Conservation (phyloP, 495 filamentous ascomycete species). For the Podospora pseudopauciseta region DNA sequence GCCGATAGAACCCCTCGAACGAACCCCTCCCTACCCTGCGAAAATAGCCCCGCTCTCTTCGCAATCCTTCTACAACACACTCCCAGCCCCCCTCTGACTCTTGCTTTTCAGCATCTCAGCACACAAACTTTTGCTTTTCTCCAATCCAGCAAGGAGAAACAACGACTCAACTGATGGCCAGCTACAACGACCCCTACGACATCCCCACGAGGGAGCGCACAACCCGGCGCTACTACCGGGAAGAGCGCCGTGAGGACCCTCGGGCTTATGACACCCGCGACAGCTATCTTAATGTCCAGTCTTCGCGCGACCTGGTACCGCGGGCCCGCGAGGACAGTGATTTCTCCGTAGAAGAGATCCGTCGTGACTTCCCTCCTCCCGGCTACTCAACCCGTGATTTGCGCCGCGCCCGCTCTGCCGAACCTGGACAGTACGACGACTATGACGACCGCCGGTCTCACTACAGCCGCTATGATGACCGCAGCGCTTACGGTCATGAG, state of each 20-base stretch:
- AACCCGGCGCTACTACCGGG: slow-evolving; percentile 43
- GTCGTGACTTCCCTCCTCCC: slow-evolving; percentile 64
- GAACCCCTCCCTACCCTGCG: background rate
- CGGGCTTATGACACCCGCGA: slow-evolving; percentile 49
- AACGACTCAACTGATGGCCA: slow-evolving; percentile 35
- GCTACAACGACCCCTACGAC: slow-evolving; percentile 46
- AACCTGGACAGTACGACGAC: slow-evolving; percentile 43
- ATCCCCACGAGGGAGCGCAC: slow-evolving; percentile 39
- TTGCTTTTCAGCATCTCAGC: background rate
- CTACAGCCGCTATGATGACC: slow-evolving; percentile 38
- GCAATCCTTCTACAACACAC: background rate
- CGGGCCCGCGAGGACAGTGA: slow-evolving; percentile 56
- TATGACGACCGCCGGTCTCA: slow-evolving; percentile 41
- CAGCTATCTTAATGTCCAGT: slow-evolving; percentile 42
- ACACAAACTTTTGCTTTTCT: background rate
- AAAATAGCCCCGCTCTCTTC: slow-evolving; percentile 7
- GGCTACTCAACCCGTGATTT: slow-evolving; percentile 48
- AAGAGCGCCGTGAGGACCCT: slow-evolving; percentile 45
- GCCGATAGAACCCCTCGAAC: background rate
- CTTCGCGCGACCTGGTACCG: slow-evolving; percentile 50
- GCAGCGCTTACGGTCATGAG: slow-evolving; percentile 37
- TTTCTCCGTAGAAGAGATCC: slow-evolving; percentile 63
- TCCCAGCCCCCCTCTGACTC: background rate
- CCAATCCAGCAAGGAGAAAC: background rate
- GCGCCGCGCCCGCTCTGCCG: slow-evolving; percentile 51